Evolutionary conservation across 768 basidiomycete species (phyloP).

Genomic region (Naganishia randhawae): DNA sequence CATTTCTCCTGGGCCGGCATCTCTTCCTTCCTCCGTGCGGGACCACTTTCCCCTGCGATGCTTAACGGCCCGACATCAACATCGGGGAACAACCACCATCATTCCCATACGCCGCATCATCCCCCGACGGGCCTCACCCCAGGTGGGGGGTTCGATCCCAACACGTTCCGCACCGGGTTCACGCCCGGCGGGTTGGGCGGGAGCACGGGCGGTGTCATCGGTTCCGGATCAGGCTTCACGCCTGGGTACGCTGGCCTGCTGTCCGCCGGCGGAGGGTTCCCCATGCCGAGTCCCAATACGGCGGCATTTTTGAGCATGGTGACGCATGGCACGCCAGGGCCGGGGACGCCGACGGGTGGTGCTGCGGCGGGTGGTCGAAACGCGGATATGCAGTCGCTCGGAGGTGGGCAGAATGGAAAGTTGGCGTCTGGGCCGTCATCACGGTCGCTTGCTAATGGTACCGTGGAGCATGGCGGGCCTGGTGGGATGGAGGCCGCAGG

Average conservation of each 20-base stretch:
- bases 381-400: background rate
- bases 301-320: slow-evolving; percentile 90
- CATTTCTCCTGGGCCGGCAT: slow-evolving; percentile 55
- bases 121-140: slow-evolving; percentile 37
- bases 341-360: background rate
- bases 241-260: slow-evolving; percentile 59
- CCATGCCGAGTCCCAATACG: slow-evolving; percentile 79
- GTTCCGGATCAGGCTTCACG: slow-evolving; percentile 71
- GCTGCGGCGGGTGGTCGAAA: background rate
- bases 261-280: slow-evolving; percentile 60
- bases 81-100: slow-evolving; percentile 48
- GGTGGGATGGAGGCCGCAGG: slow-evolving; percentile 23
- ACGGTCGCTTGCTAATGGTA: too few species aligned
- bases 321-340: slow-evolving; percentile 58
- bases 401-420: slow-evolving; percentile 13
- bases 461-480: slow-evolving; percentile 32
- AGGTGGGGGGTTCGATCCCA: slow-evolving; percentile 32
- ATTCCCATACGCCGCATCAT: slow-evolving; percentile 39
- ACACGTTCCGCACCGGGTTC: slow-evolving; percentile 19
- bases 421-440: too few species aligned
- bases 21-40: slow-evolving; percentile 77
- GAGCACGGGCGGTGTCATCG: slow-evolving; percentile 70
- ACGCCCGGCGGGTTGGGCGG: slow-evolving; percentile 61
- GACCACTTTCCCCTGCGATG: slow-evolving; percentile 94
- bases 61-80: slow-evolving; percentile 36